Evolutionary conservation across 345 rosid genomes (phyloP).

Genomic region (Populus simonii): DNA sequence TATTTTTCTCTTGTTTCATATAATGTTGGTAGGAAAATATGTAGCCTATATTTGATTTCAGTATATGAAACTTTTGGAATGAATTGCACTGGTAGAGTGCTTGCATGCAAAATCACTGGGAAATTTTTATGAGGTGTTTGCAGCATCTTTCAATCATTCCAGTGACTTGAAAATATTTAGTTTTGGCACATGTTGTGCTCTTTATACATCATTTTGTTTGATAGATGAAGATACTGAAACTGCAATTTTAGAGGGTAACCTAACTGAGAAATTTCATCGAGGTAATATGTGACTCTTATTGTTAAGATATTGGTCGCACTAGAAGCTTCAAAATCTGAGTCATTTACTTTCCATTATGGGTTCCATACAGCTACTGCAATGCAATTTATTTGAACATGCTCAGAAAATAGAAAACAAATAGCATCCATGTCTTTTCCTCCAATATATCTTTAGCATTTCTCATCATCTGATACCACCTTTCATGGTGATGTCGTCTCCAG

Average conservation of each 20-base stretch:
- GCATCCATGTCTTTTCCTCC: too few relatives aligned
- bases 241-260: neutral
- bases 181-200: neutral
- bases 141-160: neutral
- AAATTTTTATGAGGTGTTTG: neutral
- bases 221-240: neutral
- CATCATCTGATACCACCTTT: neutral
- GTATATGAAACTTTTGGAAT: neutral
- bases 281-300: neutral
- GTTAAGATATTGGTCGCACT: neutral
- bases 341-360: neutral
- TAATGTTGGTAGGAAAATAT: neutral
- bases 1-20: slow-evolving; percentile 20
- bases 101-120: neutral
- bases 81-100: neutral
- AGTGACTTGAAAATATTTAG: neutral
- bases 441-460: neutral
- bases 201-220: neutral
- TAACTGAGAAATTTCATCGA: neutral
- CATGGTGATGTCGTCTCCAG: neutral
- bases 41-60: neutral
- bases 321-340: neutral
- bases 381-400: too few relatives aligned
- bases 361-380: too few relatives aligned
- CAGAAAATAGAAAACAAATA: neutral